Evolutionary conservation across 2,329 filamentous ascomycete species (phyloP).

Genomic region (Penicillium sp.): DNA sequence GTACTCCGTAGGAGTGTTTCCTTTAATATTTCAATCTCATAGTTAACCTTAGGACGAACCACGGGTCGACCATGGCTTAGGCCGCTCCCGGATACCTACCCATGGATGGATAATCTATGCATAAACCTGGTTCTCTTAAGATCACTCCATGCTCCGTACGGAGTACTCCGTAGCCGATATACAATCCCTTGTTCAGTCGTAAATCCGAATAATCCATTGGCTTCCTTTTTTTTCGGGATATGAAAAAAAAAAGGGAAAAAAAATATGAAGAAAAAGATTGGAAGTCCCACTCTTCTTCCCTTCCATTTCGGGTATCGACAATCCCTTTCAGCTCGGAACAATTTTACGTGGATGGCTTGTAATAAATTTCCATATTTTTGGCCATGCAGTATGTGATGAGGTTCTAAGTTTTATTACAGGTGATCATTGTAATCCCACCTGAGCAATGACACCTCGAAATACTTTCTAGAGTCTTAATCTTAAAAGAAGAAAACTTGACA

Average conservation of each 20-base stretch:
- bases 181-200: not conserved
- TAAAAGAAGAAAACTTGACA: not conserved
- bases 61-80: constrained; percentile 6
- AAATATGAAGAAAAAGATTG: not conserved
- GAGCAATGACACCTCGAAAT: not conserved
- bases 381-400: not conserved
- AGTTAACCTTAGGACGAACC: constrained; percentile 5
- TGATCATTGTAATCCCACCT: not conserved
- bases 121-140: not conserved
- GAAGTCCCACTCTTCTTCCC: not conserved
- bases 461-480: not conserved
- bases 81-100: not conserved
- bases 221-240: not conserved
- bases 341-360: not conserved
- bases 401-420: not conserved
- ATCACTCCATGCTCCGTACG: not conserved
- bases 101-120: not conserved
- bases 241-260: not conserved
- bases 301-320: not conserved
- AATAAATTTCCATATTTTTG: not conserved
- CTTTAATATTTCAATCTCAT: not conserved
- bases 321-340: not conserved
- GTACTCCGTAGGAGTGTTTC: not conserved
- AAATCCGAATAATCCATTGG: not conserved
- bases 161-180: not conserved